Conservation (phyloP, 1,139 yeast genomes). For the Geotrichum candidum region DNA sequence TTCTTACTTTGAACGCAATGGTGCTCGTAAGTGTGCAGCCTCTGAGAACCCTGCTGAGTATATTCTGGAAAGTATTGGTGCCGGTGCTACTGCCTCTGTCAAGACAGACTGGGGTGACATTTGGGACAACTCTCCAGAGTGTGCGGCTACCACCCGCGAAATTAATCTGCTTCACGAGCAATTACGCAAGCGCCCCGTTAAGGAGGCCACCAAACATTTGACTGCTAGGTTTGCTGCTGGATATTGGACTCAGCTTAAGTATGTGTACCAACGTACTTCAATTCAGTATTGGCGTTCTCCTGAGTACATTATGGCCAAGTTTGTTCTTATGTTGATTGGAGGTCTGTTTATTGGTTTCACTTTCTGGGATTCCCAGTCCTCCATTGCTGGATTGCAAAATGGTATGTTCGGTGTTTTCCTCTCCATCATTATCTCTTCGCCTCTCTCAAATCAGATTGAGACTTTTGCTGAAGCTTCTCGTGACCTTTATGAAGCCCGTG, state of each 20-base stretch:
- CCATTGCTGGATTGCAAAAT: slow-evolving; percentile 33
- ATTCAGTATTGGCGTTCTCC: slow-evolving; percentile 44
- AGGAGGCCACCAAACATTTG: slow-evolving; percentile 20
- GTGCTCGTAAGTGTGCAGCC: slow-evolving; percentile 43
- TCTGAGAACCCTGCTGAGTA: slow-evolving; percentile 63
- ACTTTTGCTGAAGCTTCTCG: slow-evolving; percentile 42
- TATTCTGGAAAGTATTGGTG: slow-evolving; percentile 58
- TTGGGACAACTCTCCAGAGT: slow-evolving; percentile 41
- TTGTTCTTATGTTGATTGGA: slow-evolving; percentile 39
- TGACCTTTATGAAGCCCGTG: slow-evolving; percentile 57
- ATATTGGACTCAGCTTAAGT: slow-evolving; percentile 35
- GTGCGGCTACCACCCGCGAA: slow-evolving; percentile 36
- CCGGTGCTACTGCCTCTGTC: slow-evolving; percentile 57
- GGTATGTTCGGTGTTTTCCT: slow-evolving; percentile 45
- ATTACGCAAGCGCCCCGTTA: slow-evolving; percentile 25
- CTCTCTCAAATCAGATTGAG: slow-evolving; percentile 53
- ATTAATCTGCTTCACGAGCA: slow-evolving; percentile 34
- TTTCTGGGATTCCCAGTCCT: slow-evolving; percentile 37
- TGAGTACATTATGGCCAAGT: slow-evolving; percentile 31
- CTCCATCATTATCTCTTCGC: slow-evolving; percentile 47
- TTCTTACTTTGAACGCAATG: slow-evolving; percentile 52
- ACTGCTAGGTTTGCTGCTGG: slow-evolving; percentile 31
- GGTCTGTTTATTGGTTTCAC: slow-evolving; percentile 50
- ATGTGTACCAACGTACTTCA: slow-evolving; percentile 36
- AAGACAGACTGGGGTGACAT: slow-evolving; percentile 41